Base-by-base conservation (phyloP, 805 yeast genomes). In the Ogataea chonburiensis region DNA sequence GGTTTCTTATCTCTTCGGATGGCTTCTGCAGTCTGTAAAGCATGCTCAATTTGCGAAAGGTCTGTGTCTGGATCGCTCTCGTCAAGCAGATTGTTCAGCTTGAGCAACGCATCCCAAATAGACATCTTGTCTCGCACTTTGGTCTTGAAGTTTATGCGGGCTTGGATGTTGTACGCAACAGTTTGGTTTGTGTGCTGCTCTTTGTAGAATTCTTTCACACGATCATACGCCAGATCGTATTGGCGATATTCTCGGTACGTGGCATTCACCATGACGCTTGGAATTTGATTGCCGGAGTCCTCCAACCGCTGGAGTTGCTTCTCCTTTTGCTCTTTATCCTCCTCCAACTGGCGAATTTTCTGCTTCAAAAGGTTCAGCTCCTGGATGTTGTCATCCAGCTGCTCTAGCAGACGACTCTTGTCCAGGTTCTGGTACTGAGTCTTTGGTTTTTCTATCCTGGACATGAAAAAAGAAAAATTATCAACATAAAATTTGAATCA, bases 1-100 rank as follows among this genome's bases (percentile, higher is more conserved):
- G 88, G 88, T 52, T 77, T 76, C 2, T 74, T 72, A 47, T 80
- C 87, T 37, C 71, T 61, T 46, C 86, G 60, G 34, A 81, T 81
- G 4, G 86, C 86, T 51, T 81, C 86, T 3, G 87, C 87, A 0
- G 87, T 81, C 56, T 81, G 87, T 16, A 81, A 53, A 3, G 86
- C 86, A 55, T 81, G 88, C 47, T 81, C 86, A 34, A 81, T 81
- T 49, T 81, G 87, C 0, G 86, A 78, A 15, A 81, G 62, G 51
- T 80, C 85, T 0, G 86, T 81, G 54, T 81, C 88, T 0, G 88
- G 88, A 53, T 81, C 88, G 34, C 81, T 73, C 34, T 81, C 86
- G 53, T 81, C 88, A 16, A 81, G 65, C 13, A 81, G 59, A 45
- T 75, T 72, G 51, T 80, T 81, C 24, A 81, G 61, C 42, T 73